Evolutionary conservation across 345 rosid species (phyloP).

Genomic region (Arabis hirsuta): DNA sequence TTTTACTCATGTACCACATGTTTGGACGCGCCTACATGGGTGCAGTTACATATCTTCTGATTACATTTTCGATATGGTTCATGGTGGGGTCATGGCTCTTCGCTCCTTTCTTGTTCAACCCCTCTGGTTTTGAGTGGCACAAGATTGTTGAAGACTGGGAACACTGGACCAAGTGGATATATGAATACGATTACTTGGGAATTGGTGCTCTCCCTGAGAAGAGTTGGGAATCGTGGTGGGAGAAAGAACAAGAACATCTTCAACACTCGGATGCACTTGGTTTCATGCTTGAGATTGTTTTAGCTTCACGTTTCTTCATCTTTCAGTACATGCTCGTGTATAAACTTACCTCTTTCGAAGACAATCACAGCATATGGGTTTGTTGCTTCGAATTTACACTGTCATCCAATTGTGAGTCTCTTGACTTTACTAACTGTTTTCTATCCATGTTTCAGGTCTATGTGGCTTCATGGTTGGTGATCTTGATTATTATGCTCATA

Average conservation of each 20-base stretch:
- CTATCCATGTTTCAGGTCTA: conserved; percentile 21
- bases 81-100: background rate
- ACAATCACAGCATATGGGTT: conserved; percentile 46
- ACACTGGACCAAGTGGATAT: conserved; percentile 53
- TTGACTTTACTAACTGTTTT: background rate
- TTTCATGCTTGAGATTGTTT: conserved; percentile 39
- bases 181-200: conserved; percentile 40
- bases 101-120: background rate
- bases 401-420: background rate
- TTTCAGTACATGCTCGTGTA: conserved; percentile 48
- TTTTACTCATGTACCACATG: too few species aligned
- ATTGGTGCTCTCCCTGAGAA: conserved; percentile 48
- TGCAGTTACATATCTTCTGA: background rate
- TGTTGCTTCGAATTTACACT: background rate
- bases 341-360: conserved; percentile 44
- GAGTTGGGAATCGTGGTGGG: conserved; percentile 68
- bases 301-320: conserved; percentile 52
- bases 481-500: conserved; percentile 5
- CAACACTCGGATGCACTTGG: conserved; percentile 46
- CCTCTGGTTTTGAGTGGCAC: conserved; percentile 56
- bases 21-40: too few species aligned
- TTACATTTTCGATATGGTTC: background rate
- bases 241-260: conserved; percentile 53
- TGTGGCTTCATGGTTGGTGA: conserved; percentile 9
- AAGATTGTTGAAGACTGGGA: conserved; percentile 55